A percentile compares a stretch with the other conserved stretches of the same genome.
Evolutionary conservation across 116 monocot genomes (phyloP).

Genomic region (Posidonia oceanica): DNA sequence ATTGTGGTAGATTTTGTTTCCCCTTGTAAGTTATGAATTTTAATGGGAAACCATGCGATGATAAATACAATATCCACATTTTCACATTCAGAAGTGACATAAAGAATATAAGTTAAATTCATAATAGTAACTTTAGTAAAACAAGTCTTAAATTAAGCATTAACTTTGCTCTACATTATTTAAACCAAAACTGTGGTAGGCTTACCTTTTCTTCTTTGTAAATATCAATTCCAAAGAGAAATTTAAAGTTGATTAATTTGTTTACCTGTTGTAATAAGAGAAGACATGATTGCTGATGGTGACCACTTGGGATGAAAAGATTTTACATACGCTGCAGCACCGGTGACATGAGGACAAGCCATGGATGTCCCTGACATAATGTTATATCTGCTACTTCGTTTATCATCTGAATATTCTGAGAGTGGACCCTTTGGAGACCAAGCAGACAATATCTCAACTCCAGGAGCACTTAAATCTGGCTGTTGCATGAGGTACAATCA

Average conservation of each 20-base stretch:
- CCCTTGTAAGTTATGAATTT: too few relatives aligned
- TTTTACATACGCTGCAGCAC: conserved; percentile 60
- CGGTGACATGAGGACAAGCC: conserved; percentile 77
- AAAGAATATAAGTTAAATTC: too few relatives aligned
- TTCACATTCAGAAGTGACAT: too few relatives aligned
- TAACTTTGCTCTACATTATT: too few relatives aligned
- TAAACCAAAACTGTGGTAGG: too few relatives aligned
- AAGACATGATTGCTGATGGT: conserved; percentile 55
- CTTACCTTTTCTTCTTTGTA: too few relatives aligned
- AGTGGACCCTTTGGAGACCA: conserved; percentile 51
- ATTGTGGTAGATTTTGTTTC: too few relatives aligned
- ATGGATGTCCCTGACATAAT: conserved; percentile 75
- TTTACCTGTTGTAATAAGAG: conserved; percentile 55
- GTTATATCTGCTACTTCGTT: conserved; percentile 40
- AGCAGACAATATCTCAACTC: conserved; percentile 19
- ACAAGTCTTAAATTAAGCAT: too few relatives aligned
- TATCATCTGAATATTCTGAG: conserved; percentile 41
- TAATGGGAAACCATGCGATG: too few relatives aligned
- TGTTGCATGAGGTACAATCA: not conserved
- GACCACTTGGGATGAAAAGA: conserved; percentile 65
- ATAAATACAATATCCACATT: too few relatives aligned
- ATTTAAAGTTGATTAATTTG: not conserved
- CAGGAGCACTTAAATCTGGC: conserved; percentile 33
- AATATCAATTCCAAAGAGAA: too few relatives aligned
- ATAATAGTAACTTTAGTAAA: too few relatives aligned